Evolutionary conservation across 805 yeast genomes (phyloP).

Genomic region (Tetrapisispora taiwanensis): DNA sequence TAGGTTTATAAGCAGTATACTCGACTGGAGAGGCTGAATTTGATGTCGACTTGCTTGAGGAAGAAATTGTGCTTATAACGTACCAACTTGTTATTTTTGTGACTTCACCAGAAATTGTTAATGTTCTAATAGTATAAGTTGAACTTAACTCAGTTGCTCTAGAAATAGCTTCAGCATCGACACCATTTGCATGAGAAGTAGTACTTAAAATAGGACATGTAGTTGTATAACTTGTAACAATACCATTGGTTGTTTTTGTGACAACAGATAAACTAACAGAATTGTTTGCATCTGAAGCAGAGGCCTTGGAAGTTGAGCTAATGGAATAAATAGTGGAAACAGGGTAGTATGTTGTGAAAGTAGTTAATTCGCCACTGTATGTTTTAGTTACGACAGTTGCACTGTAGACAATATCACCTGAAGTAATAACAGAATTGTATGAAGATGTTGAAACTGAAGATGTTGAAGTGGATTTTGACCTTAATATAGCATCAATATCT

Average conservation of each 20-base stretch:
- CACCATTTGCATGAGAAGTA: not conserved
- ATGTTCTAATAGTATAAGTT: not conserved
- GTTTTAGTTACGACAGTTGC: slow-evolving; percentile 13
- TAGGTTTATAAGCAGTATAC: not conserved
- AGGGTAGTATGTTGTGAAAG: slow-evolving; percentile 12
- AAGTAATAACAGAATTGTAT: not conserved
- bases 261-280: not conserved
- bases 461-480: not conserved
- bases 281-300: not conserved
- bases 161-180: slow-evolving; percentile 1
- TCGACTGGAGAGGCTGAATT: not conserved
- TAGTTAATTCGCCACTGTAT: slow-evolving; percentile 9
- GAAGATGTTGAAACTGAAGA: not conserved
- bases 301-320: not conserved
- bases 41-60: not conserved
- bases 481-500: not conserved
- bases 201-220: not conserved
- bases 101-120: slow-evolving; percentile 1
- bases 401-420: slow-evolving; percentile 4
- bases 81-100: slow-evolving; percentile 4
- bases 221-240: slow-evolving; percentile 1
- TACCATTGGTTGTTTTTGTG: slow-evolving; percentile 1
- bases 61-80: slow-evolving; percentile 4
- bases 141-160: no score
- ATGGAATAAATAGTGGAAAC: slow-evolving; percentile 4